phyloP scores from a whole-genome alignment of 2,329 filamentous ascomycete genomes.

The Colletotrichum somersetense region DNA sequence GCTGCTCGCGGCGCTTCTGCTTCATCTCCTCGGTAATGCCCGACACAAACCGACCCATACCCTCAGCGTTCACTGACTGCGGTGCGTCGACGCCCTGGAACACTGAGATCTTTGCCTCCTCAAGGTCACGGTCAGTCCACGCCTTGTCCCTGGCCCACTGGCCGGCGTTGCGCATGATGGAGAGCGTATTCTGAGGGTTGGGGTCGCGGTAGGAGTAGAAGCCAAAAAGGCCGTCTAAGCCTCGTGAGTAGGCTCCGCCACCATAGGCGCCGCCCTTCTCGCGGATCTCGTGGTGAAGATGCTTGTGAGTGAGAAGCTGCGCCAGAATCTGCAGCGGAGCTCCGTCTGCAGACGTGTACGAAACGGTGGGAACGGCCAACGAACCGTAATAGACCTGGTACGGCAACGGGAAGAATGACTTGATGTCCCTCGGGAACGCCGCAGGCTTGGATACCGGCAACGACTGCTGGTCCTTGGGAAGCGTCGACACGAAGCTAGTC shows the following conservation, averaged over 20 bases:
- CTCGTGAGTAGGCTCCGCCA: slow-evolving; percentile 85
- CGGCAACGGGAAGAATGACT: slow-evolving; percentile 92
- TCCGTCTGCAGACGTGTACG: slow-evolving; percentile 81
- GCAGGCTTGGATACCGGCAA: slow-evolving; percentile 52
- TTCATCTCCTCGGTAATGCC: slow-evolving; percentile 91
- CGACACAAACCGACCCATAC: slow-evolving; percentile 85
- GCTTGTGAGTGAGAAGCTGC: slow-evolving; percentile 94
- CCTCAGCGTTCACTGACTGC: slow-evolving; percentile 86
- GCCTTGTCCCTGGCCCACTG: slow-evolving; percentile 83
- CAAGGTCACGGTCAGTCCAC: slow-evolving; percentile 87
- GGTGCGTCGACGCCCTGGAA: slow-evolving; percentile 95
- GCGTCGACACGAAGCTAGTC: slow-evolving; percentile 74
- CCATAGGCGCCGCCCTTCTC: slow-evolving; percentile 98
- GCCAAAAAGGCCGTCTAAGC: slow-evolving; percentile 87
- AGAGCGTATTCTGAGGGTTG: slow-evolving; percentile 89
- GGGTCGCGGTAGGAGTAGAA: slow-evolving; percentile 98
- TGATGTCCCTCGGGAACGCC: slow-evolving; percentile 64
- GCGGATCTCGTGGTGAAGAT: slow-evolving; percentile 95
- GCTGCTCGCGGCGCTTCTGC: slow-evolving; percentile 82
- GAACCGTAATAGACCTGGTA: slow-evolving; percentile 98
- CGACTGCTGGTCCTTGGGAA: slow-evolving; percentile 59
- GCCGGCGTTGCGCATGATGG: slow-evolving; percentile 86
- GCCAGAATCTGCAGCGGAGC: slow-evolving; percentile 89
- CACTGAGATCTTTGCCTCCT: slow-evolving; percentile 95
- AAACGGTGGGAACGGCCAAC: slow-evolving; percentile 83